Evolutionary conservation across 495 filamentous ascomycete genomes (phyloP).

Genomic region (Annulohypoxylon bovei): DNA sequence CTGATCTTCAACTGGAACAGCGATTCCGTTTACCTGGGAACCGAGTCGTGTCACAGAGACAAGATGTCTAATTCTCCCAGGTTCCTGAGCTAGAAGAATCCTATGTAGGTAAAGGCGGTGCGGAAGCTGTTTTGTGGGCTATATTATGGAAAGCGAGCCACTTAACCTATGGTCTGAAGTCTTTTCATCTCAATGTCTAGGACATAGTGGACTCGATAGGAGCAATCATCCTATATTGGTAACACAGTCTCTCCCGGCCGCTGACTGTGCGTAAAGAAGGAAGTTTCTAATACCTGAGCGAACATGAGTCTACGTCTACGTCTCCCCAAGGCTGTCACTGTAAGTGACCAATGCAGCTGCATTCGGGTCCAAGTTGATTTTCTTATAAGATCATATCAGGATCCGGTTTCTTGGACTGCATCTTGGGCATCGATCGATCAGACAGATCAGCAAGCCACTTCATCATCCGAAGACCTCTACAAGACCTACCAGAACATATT

Average conservation of each 20-base stretch:
- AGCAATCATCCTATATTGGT: slow-evolving; percentile 48
- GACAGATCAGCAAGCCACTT: slow-evolving; percentile 8
- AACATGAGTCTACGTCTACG: slow-evolving; percentile 27
- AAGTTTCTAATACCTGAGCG: slow-evolving; percentile 10
- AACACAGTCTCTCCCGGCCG: slow-evolving; percentile 41
- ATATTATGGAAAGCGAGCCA: slow-evolving; percentile 33
- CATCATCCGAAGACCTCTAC: not conserved
- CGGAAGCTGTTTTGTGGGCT: slow-evolving; percentile 29
- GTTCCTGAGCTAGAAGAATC: slow-evolving; percentile 28
- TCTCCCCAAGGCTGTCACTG: slow-evolving; percentile 13
- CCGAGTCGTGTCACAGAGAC: slow-evolving; percentile 42
- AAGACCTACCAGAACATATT: not conserved
- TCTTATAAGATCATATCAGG: slow-evolving; percentile 32
- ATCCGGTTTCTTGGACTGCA: slow-evolving; percentile 14
- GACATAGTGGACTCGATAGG: slow-evolving; percentile 46
- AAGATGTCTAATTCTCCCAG: slow-evolving; percentile 44
- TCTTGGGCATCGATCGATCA: slow-evolving; percentile 9
- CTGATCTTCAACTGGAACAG: slow-evolving; percentile 48
- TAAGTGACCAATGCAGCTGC: slow-evolving; percentile 29
- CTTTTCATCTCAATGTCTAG: slow-evolving; percentile 51
- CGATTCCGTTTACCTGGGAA: slow-evolving; percentile 47
- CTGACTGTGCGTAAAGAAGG: slow-evolving; percentile 22
- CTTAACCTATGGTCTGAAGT: slow-evolving; percentile 39
- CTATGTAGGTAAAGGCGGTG: slow-evolving; percentile 30
- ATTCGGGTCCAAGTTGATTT: not conserved